These are phyloP conservation scores for Rosa lucieae DNA, from an alignment of 306 rosid genomes.

Conservation along the genomic window DNA sequence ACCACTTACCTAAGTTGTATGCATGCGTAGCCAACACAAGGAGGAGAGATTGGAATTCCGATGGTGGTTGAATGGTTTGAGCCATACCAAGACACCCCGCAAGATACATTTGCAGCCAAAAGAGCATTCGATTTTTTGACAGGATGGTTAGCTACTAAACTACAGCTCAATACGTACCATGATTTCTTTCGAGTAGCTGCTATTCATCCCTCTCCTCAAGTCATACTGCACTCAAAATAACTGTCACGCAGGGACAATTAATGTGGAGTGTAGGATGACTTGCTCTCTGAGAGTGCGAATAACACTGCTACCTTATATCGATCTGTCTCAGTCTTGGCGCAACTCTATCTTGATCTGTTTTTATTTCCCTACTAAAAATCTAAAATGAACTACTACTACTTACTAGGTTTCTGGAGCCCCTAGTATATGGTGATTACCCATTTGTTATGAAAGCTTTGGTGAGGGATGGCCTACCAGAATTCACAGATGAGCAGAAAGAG, in stretches of 20 bases:
- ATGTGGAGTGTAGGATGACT: too few species aligned
- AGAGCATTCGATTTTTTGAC: neutral
- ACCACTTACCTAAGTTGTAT: neutral
- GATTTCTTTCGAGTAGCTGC: too few species aligned
- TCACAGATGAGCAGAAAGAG: neutral
- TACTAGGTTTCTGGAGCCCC: neutral
- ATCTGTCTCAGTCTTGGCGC: too few species aligned
- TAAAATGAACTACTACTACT: too few species aligned
- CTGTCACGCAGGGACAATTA: too few species aligned
- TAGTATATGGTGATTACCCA: constrained; percentile 2
- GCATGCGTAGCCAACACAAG: neutral
- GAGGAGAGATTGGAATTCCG: constrained; percentile 3
- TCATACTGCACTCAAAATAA: too few species aligned
- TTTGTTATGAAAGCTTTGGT: neutral
- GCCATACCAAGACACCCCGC: neutral
- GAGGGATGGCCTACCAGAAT: neutral
- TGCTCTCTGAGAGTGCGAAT: too few species aligned
- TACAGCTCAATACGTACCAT: too few species aligned
- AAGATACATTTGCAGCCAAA: neutral
- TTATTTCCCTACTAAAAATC: too few species aligned
- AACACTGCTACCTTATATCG: too few species aligned
- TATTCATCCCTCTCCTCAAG: too few species aligned
- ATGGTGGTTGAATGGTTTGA: neutral
- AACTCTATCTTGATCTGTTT: too few species aligned
- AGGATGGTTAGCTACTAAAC: neutral